Evolutionary conservation across 1,284 basidiomycete genomes (phyloP).

Genomic region (Tilletia walkeri): DNA sequence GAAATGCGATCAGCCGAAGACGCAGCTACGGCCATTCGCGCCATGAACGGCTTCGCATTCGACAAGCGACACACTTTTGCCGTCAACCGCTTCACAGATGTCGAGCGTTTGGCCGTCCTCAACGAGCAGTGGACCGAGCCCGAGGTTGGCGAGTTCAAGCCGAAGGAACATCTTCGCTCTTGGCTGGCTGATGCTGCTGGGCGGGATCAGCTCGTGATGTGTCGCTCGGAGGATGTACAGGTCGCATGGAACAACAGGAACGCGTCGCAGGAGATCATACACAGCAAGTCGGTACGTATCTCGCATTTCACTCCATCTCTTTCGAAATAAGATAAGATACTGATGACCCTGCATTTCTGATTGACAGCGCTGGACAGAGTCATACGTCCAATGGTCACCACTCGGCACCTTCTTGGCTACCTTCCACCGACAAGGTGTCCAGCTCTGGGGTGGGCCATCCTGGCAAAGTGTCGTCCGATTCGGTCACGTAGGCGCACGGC

Average conservation of each 20-base stretch:
- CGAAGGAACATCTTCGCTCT: slow-evolving; percentile 91
- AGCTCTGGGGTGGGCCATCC: slow-evolving; percentile 88
- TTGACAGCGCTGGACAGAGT: slow-evolving; percentile 85
- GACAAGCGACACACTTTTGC: slow-evolving; percentile 88
- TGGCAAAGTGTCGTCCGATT: slow-evolving; percentile 85
- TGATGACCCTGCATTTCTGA: neutral
- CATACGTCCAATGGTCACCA: slow-evolving; percentile 97
- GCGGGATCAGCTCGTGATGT: slow-evolving; percentile 93
- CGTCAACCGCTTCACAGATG: slow-evolving; percentile 87
- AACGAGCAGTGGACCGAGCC: slow-evolving; percentile 83
- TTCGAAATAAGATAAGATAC: neutral
- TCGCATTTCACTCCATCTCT: neutral
- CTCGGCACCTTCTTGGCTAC: slow-evolving; percentile 90
- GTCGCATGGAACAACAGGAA: slow-evolving; percentile 92
- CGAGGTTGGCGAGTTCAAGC: slow-evolving; percentile 72
- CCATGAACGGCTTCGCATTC: slow-evolving; percentile 82
- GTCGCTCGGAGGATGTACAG: slow-evolving; percentile 85
- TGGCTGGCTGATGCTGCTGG: slow-evolving; percentile 91
- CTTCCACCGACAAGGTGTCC: slow-evolving; percentile 90
- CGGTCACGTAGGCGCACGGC: slow-evolving; percentile 89
- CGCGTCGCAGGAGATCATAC: slow-evolving; percentile 78
- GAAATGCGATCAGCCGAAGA: slow-evolving; percentile 80
- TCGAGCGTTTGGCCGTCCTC: slow-evolving; percentile 78
- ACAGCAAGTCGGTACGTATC: slow-evolving; percentile 49
- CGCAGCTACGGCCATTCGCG: slow-evolving; percentile 74